Base-by-base conservation (phyloP, 805 yeast genomes). In the Saccharomycopsis malanga region DNA sequence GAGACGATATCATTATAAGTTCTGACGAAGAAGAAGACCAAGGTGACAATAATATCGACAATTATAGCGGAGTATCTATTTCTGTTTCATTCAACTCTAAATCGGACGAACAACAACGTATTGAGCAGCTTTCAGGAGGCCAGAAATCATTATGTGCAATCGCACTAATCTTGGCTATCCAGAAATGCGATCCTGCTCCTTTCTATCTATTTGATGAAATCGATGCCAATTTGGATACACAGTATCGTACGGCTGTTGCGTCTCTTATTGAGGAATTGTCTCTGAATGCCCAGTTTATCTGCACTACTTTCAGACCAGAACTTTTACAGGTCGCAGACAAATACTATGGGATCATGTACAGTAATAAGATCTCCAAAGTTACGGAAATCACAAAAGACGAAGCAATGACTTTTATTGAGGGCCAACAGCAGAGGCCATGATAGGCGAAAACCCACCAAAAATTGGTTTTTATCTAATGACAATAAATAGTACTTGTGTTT, bases 111-210 rank as follows among this genome's bases (percentile, higher is more conserved):
- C 96, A 87, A 61, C 84, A 83, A 52, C 73, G 85, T 52, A 82
- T 91, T 48, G 95, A 87, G 61, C 97, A 89, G 61, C 70, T 93
- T 15, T 87, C 96, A 1, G 98, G 98, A 35, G 98, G 98, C 9
- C 98, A 93, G 60, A 91, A 91, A 61, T 85, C 97, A 0, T 69
- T 93, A n/a, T 89, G 98, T 69, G 98, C 98, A 0, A 79, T 93
- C 56, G 89, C 98, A 0, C 73, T 93, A 43, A 89, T 93, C 54
- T 72, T 93, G 49, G 97, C 98, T 3, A 87, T 91, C 50, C 98
- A 93, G 67, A 79, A 76, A 59, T 87, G 94, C 54, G 98, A 93
- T 56, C 98, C 98, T 9, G 97, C 97, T 6, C 97, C 98, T 42
- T 93, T 93, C 62, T 93, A 93, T 61, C 65, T 93, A 40, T 91